Base-by-base conservation (phyloP, 2,329 filamentous ascomycete genomes). In the Botrytis aclada region DNA sequence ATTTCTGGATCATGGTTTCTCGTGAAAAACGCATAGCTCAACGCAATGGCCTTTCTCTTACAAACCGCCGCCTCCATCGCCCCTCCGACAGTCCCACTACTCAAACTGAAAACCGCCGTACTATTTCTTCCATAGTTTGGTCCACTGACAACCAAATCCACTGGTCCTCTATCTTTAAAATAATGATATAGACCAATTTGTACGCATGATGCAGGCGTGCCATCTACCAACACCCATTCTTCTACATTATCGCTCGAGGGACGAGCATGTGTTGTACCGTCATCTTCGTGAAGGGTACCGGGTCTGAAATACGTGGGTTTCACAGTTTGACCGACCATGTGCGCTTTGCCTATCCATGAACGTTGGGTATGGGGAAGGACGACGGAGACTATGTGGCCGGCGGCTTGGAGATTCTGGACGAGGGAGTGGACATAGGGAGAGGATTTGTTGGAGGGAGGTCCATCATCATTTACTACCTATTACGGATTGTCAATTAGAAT, bases 321-420 rank as follows among this genome's bases (percentile, higher is more conserved):
- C 75, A 97, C 88, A 16, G 93, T 92, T 81, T 95, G 92, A 72
- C 95, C 95, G 79, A 98, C 94, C 80, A 98, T 93, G 83, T 98
- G 96, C 4, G 96, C 96, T 85, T 99, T 99, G 78, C 95, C 95
- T 79, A 99, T 98, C 96, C 96, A 99, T 72, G 94, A 97, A 75
- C 95, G 90, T 84, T 99, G 96, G 10, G 91, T 91, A 82, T 98
- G 89, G 2, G 96, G 96, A 22, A 99, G 88, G 76, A 96, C 92
- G 67, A 99, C 95, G 12, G 94, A 97, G 74, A 98, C 93, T n/a
- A 85, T 87, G 83, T 98, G 95, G 12, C 94, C 94, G 45, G 91
- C 89, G 72, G 86, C 83, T 81, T 94, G 89, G 69, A 96, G 89
- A 70, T 88, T 87, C 74, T 88, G 85, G 61, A 95, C 87, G 73